These are phyloP conservation scores for Pythium graminicola DNA, from an alignment of 352 stramenopile species.

Conservation along the genomic window DNA sequence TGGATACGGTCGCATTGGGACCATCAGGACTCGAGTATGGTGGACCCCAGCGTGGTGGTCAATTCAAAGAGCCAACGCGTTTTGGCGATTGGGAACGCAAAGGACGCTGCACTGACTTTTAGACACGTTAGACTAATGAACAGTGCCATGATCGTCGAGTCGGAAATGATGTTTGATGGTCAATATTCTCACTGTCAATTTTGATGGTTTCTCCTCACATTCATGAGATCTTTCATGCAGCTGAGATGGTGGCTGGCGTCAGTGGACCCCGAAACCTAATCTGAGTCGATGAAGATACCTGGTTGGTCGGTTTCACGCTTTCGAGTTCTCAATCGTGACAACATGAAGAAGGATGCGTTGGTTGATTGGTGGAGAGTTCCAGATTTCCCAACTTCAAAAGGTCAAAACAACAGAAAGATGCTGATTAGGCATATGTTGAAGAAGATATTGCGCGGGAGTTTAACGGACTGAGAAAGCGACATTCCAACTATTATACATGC, in stretches of 20 bases:
- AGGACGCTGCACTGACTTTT: conserved; percentile 96
- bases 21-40: conserved; percentile 90
- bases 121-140: neutral
- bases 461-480: no score
- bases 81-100: conserved; percentile 98
- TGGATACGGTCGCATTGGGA: conserved; percentile 92
- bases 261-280: conserved; percentile 8
- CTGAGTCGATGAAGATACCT: no score
- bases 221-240: neutral
- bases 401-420: no score
- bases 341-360: no score
- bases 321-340: no score
- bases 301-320: no score
- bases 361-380: no score
- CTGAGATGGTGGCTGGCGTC: neutral
- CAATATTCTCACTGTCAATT: neutral
- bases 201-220: neutral
- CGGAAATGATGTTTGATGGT: neutral
- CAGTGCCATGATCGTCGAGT: no score
- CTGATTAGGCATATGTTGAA: no score
- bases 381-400: no score
- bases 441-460: no score
- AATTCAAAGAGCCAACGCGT: conserved; percentile 92
- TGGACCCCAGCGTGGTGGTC: conserved; percentile 89
- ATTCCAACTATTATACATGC: no score